Conservation (phyloP, 2,329 filamentous ascomycete genomes). For the Incumbomyces delicatus region DNA sequence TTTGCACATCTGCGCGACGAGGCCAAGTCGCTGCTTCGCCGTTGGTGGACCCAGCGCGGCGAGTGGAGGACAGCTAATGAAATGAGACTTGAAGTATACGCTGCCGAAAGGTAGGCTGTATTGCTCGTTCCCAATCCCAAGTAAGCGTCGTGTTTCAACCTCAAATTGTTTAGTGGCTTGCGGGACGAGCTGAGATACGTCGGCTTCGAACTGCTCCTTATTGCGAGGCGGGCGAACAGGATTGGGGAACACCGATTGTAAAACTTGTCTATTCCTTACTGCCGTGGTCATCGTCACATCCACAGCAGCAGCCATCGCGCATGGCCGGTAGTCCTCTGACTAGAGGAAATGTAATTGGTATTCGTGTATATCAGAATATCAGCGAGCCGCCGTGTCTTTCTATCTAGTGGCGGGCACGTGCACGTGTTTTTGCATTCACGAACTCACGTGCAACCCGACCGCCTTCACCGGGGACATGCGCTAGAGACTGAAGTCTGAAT, state of each 20-base stretch:
- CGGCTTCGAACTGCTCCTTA: background rate
- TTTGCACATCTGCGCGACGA: constrained; percentile 7
- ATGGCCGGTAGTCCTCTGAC: too few species aligned
- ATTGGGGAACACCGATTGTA: background rate
- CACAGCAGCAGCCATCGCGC: too few species aligned
- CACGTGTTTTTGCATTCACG: too few species aligned
- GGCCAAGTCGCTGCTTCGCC: constrained; percentile 6
- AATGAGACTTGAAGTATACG: constrained; percentile 11
- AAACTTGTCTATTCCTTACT: background rate
- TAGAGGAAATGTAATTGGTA: too few species aligned
- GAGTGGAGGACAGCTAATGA: constrained; percentile 9
- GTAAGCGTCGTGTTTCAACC: background rate
- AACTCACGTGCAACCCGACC: too few species aligned
- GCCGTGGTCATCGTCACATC: too few species aligned
- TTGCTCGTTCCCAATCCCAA: background rate
- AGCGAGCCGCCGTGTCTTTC: too few species aligned
- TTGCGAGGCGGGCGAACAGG: background rate
- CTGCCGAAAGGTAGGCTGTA: background rate
- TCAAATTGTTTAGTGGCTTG: background rate
- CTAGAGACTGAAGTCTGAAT: too few species aligned
- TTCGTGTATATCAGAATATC: too few species aligned
- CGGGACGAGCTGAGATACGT: background rate
- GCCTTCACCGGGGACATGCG: too few species aligned
- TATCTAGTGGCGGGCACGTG: too few species aligned
- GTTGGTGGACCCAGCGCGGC: constrained; percentile 12